Conservation (phyloP, 2,329 filamentous ascomycete genomes). For the Kalaharituber pfeilii region DNA sequence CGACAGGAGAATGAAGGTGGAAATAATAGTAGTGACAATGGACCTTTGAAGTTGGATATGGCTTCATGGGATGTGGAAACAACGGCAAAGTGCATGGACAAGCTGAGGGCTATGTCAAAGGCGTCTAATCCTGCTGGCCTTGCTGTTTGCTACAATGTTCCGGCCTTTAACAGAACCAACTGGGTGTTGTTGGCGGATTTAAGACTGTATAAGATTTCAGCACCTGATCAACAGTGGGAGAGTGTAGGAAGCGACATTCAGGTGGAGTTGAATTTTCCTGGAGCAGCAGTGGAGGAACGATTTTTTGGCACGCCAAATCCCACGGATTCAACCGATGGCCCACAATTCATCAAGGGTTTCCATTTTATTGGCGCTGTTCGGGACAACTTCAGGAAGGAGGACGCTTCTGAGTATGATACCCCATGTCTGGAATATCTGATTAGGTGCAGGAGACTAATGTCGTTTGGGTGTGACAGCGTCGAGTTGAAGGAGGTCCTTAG, state of each 20-base stretch:
- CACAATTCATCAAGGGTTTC: constrained; percentile 31
- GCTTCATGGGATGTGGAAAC: constrained; percentile 41
- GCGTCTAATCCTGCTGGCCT: constrained; percentile 59
- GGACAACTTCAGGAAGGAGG: constrained; percentile 34
- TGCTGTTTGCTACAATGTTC: constrained; percentile 68
- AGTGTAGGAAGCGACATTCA: constrained; percentile 29
- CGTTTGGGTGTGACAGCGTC: constrained; percentile 18
- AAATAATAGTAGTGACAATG: constrained; percentile 23
- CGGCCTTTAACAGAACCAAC: constrained; percentile 46
- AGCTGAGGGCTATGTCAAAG: constrained; percentile 38
- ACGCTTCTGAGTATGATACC: constrained; percentile 14
- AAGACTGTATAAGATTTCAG: constrained; percentile 51
- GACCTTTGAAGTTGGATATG: constrained; percentile 29
- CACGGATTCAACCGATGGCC: constrained; percentile 18
- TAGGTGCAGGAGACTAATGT: not conserved
- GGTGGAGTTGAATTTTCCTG: constrained; percentile 29
- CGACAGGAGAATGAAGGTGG: constrained; percentile 23
- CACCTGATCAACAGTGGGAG: constrained; percentile 35
- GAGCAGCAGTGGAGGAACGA: constrained; percentile 29
- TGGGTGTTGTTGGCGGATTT: constrained; percentile 64
- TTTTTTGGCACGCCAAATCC: constrained; percentile 19
- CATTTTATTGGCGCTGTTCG: constrained; percentile 54
- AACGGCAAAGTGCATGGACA: constrained; percentile 40
- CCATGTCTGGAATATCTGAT: not conserved
- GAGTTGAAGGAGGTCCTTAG: constrained; percentile 46